Base-by-base conservation (phyloP, 140 eudicot species). In the Oenanthe javanica region DNA sequence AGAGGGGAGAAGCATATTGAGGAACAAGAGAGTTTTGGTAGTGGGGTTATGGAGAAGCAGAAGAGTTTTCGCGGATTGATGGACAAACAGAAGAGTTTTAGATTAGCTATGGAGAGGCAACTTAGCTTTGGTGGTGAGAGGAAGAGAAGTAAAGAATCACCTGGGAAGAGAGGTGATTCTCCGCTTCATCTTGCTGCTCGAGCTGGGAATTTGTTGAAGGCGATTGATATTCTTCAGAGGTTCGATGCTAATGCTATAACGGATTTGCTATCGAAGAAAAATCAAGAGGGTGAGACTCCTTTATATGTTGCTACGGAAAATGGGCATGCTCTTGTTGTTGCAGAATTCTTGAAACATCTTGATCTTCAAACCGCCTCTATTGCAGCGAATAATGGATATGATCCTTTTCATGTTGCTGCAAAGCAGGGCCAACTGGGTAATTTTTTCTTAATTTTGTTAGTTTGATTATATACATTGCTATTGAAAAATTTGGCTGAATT, bases 211-310 rank as follows among this genome's bases (percentile, higher is more conserved):
- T 76, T 94, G 51, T n/a, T 79, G 18, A 92, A 83, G 77, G 87
- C 85, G 59, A 83, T 84, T 25, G 97, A 94, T 27, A 90, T 92
- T 55, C 59, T 94, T 80, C 93, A 89, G 74, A 92, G 82, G 83
- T 81, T 85, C 72, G 96, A 83, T 50, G 78, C 57, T 46, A 77
- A 79, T 57, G 88, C 77, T 45, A 72, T 84, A 12, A 84, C 50
- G 73, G 83, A 85, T 57, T 43, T 90, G 84, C 75, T 94, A 38
- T 88, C 94, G 0, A 87, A 79, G 84, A 89, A 89, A 71, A 94
- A 94, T 78, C 94, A 85, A 73, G 97, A 92, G 81, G 98, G 97
- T n/a, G 98, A 94, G 84, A 94, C 97, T 46, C 87, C 93, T 80
- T 84, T 94, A 43, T 94, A 86, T 86, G 94, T 84, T 54, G 96